Evolutionary conservation across 2,329 filamentous ascomycete species (phyloP).

Genomic region (Ploettnerulaceae sp.): DNA sequence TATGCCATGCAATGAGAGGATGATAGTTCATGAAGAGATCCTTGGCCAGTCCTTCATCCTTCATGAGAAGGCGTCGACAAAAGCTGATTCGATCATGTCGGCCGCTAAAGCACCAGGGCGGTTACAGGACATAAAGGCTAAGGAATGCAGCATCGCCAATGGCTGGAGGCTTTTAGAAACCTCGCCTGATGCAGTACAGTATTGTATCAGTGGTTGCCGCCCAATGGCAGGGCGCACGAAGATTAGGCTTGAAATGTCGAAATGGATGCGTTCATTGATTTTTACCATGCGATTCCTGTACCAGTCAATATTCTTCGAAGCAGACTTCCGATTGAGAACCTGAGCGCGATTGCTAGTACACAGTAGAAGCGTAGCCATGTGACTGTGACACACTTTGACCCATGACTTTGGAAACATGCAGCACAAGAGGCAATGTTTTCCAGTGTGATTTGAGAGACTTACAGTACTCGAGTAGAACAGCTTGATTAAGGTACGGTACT

Average conservation of each 20-base stretch:
- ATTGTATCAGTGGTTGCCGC: slow-evolving; percentile 8
- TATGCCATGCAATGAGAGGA: slow-evolving; percentile 21
- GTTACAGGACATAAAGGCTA: slow-evolving; percentile 4
- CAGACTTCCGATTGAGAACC: no score
- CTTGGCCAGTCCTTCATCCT: slow-evolving; percentile 15
- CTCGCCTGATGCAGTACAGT: slow-evolving; percentile 7
- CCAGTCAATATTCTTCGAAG: no score
- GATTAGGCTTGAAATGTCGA: neutral
- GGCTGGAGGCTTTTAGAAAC: slow-evolving; percentile 4
- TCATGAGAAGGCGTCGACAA: slow-evolving; percentile 2
- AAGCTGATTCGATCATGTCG: slow-evolving; percentile 14
- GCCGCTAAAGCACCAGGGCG: slow-evolving; percentile 4
- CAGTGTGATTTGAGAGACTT: no score
- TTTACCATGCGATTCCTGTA: no score
- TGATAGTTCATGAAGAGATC: slow-evolving; percentile 7
- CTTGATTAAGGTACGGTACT: no score
- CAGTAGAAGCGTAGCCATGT: no score
- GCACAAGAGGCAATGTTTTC: no score
- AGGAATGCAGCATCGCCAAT: slow-evolving; percentile 4
- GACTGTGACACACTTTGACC: no score
- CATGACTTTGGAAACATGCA: no score
- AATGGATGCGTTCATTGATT: no score
- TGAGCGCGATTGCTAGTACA: no score
- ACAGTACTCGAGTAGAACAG: no score
- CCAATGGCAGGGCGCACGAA: slow-evolving; percentile 5